Percentiles rank a stretch among this genome's conserved stretches.
These are phyloP conservation scores for Taphrina sp. DNA, from an alignment of 1,139 yeast species.

Conservation along the genomic window DNA sequence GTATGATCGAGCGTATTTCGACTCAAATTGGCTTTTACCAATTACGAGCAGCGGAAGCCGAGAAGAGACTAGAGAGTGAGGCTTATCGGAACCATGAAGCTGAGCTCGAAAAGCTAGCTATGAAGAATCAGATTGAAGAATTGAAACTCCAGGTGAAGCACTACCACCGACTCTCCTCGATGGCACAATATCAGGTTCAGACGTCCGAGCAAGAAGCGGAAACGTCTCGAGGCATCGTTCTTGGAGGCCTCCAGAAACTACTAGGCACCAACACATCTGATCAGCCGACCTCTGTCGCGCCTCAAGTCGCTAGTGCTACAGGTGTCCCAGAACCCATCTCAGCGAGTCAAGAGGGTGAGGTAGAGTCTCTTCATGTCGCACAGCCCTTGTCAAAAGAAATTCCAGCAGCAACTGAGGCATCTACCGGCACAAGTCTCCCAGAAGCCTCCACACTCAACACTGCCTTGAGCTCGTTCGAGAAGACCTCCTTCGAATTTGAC, in stretches of 20 bases:
- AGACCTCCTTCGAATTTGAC: no score
- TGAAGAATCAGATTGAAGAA: constrained; percentile 7
- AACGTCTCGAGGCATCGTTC: constrained; percentile 8
- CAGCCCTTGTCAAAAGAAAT: no score
- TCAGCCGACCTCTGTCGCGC: no score
- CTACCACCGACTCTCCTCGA: constrained; percentile 19
- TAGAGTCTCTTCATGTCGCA: no score
- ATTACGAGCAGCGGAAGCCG: constrained; percentile 15
- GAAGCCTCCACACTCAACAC: no score
- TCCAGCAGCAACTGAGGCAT: no score
- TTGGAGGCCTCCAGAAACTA: constrained; percentile 12
- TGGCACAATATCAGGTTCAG: constrained; percentile 14
- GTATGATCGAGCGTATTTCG: constrained; percentile 3
- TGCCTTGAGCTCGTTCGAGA: no score
- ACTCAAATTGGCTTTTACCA: constrained; percentile 4
- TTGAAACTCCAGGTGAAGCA: constrained; percentile 13
- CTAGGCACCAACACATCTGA: no score
- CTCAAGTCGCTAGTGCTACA: no score
- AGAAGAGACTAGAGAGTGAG: not conserved
- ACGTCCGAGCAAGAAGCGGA: constrained; percentile 9
- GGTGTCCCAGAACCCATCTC: no score
- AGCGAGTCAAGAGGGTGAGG: no score
- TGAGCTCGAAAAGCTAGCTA: constrained; percentile 3
- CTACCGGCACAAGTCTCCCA: no score
- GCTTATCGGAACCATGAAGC: constrained; percentile 7